phyloP scores from a whole-genome alignment of 805 yeast genomes.

The Candida michaelii region DNA sequence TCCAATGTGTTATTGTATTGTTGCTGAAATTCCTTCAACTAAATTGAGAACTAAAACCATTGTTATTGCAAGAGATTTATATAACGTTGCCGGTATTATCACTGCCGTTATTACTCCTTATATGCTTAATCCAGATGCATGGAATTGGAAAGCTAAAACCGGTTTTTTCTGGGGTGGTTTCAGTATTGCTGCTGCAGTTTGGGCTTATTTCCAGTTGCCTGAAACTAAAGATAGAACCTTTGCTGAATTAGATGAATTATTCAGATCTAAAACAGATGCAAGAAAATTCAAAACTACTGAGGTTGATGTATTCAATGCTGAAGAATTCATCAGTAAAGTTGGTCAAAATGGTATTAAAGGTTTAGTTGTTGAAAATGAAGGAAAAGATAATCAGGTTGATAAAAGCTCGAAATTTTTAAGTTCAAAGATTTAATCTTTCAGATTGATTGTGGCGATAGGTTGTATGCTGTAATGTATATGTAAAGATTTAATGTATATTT shows the following conservation, averaged over 20 bases:
- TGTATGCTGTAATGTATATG: too few relatives aligned
- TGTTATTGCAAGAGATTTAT: conserved; percentile 38
- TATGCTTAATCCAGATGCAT: too few relatives aligned
- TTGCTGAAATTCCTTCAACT: conserved; percentile 36
- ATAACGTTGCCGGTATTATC: conserved; percentile 22
- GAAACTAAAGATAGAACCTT: conserved; percentile 59
- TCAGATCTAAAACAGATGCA: conserved; percentile 37
- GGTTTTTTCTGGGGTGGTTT: too few relatives aligned
- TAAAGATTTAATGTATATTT: too few relatives aligned
- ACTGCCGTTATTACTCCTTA: too few relatives aligned
- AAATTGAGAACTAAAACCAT: conserved; percentile 36
- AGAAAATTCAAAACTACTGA: conserved; percentile 43
- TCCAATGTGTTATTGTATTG: conserved; percentile 38
- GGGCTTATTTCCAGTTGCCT: conserved; percentile 55
- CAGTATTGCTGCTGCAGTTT: conserved; percentile 12
- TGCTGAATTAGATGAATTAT: conserved; percentile 59
- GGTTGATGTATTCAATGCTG: conserved; percentile 41
- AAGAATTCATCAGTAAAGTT: conserved; percentile 34
- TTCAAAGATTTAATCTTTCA: too few relatives aligned
- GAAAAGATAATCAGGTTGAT: conserved; percentile 4
- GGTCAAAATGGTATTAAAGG: conserved; percentile 35
- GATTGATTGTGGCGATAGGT: too few relatives aligned
- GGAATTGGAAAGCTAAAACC: too few relatives aligned
- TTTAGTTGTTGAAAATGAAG: conserved; percentile 20
- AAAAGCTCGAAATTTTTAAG: too few relatives aligned